These are phyloP conservation scores for Ceriops decandra DNA, from an alignment of 345 rosid species.

Conservation along the genomic window DNA sequence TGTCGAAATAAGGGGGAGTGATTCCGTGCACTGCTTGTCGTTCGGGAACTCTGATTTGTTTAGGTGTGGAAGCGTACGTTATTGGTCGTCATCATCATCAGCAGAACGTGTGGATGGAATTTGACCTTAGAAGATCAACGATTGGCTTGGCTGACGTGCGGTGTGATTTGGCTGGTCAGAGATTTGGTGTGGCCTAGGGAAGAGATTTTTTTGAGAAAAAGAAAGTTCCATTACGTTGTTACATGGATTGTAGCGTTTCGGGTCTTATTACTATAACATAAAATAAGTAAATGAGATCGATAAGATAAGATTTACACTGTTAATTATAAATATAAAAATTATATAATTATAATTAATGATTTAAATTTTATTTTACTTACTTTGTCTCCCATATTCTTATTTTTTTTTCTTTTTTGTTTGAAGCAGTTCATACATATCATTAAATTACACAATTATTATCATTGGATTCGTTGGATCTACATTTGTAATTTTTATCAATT, in stretches of 20 bases:
- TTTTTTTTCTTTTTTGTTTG: too few species aligned
- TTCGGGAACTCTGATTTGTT: slow-evolving; percentile 82
- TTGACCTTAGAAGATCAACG: slow-evolving; percentile 70
- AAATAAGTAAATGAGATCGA: too few species aligned
- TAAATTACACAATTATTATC: too few species aligned
- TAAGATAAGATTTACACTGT: too few species aligned
- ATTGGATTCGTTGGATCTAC: too few species aligned
- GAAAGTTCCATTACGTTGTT: not conserved
- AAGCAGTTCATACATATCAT: too few species aligned
- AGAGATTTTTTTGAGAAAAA: not conserved
- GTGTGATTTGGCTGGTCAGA: slow-evolving; percentile 77
- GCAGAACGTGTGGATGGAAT: slow-evolving; percentile 91
- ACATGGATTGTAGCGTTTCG: not conserved
- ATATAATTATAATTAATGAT: too few species aligned
- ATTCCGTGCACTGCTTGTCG: slow-evolving; percentile 72
- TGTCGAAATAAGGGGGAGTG: slow-evolving; percentile 56
- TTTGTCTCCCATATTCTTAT: too few species aligned
- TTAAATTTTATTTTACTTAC: too few species aligned
- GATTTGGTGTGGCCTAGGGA: slow-evolving; percentile 41
- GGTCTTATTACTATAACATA: too few species aligned
- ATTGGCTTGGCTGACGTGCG: slow-evolving; percentile 68
- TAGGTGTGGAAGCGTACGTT: slow-evolving; percentile 83
- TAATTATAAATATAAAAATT: too few species aligned
- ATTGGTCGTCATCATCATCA: slow-evolving; percentile 96
- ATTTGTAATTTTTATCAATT: too few species aligned